Evolutionary conservation across 2,329 filamentous ascomycete species (phyloP).

Genomic region (Zymoseptoria crescenta): DNA sequence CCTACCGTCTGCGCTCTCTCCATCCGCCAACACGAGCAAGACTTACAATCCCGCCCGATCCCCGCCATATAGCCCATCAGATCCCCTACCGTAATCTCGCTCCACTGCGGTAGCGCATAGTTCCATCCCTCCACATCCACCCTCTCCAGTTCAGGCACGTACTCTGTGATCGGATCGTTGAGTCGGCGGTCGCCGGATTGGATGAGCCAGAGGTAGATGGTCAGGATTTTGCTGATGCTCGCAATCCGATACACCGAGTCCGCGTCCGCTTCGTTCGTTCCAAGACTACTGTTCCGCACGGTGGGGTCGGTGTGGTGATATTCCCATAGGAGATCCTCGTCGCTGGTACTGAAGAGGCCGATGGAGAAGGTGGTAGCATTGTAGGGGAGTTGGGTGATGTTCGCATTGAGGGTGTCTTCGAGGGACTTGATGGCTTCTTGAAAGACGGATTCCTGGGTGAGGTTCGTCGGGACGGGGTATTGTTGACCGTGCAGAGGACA

Average conservation of each 20-base stretch:
- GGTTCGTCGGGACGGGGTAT: conserved; percentile 8
- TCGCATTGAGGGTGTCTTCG: conserved; percentile 10
- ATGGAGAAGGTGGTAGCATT: conserved; percentile 17
- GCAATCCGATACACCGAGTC: conserved; percentile 16
- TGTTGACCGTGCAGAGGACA: conserved; percentile 18
- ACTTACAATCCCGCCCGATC: conserved; percentile 22
- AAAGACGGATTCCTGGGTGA: conserved; percentile 8
- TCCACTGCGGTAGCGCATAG: conserved; percentile 37
- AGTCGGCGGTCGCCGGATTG: conserved; percentile 11
- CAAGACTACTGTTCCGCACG: conserved; percentile 9
- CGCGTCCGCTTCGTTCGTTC: conserved; percentile 10
- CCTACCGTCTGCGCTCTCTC: no score
- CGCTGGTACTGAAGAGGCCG: conserved; percentile 11
- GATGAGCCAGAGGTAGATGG: conserved; percentile 16
- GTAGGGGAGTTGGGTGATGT: conserved; percentile 9
- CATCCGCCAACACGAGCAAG: not conserved
- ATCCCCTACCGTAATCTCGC: conserved; percentile 41
- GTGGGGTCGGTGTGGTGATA: conserved; percentile 11
- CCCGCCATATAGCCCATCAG: conserved; percentile 43
- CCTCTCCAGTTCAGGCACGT: conserved; percentile 34
- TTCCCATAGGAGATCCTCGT: conserved; percentile 9
- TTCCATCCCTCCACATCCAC: conserved; percentile 25
- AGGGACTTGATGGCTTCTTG: conserved; percentile 8
- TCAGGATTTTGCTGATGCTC: conserved; percentile 15
- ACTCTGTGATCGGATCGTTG: conserved; percentile 36